Base-by-base conservation (phyloP, 805 yeast genomes). In the Yamadazyma endophytica region DNA sequence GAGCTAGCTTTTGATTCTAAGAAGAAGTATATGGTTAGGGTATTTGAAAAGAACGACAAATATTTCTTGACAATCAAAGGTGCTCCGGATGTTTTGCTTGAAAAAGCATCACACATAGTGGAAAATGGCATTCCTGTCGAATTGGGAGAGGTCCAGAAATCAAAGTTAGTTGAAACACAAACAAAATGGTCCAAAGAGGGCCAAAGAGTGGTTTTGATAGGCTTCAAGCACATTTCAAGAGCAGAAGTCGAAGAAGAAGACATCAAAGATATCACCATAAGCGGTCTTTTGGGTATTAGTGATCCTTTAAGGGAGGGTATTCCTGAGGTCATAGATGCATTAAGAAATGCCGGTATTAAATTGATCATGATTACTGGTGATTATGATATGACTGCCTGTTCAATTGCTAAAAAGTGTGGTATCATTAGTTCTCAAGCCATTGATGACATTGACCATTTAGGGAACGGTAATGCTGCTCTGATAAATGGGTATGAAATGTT, bases 351-450 rank as follows among this genome's bases (percentile, higher is more conserved):
- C 6, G 70, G 72, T 9, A 56, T 68, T 32, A 63, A 54, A 28
- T 48, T 60, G 11, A 55, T 57, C 5, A 66, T 68, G 71, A 61
- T 66, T 14, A 68, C 73, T n/a, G 79, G 79, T 36, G 80, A 74
- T 47, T 71, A 64, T 39, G 73, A 68, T 42, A 49, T 67, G 9
- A 73, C 78, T 17, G 79, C 73, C 1, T 55, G 66, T 21, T 62
- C 75, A 3, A 73, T 73, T 40, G 75, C 75, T 3, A 58, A 59
- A 21, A 63, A 64, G 34, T 52, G 64, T 47, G 68, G 68, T 11
- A 64, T 64, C 17, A 38, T 62, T 3, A 48, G 50, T 22, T 12
- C 17, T 6, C 52, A 49, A 22, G 46, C 35, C 3, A 40, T 51
- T 15, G 52, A 52, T 35, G 38, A 29, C 6, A 36, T 41, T 20